These are phyloP conservation scores for Serendipita indica DNA, from an alignment of 768 basidiomycete species.

Conservation along the genomic window DNA sequence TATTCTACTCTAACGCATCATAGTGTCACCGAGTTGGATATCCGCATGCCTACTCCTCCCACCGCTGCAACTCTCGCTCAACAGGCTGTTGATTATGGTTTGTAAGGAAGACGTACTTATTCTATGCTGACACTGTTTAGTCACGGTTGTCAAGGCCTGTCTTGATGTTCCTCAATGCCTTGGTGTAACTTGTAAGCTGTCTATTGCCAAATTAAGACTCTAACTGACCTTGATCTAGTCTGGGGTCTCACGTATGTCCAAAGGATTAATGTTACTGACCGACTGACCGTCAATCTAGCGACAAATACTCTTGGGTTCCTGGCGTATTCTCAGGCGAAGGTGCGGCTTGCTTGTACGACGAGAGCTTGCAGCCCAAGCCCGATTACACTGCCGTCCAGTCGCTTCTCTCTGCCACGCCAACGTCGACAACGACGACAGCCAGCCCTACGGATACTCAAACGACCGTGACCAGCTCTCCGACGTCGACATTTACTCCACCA, in stretches of 20 bases:
- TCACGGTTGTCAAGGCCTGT: constrained; percentile 32
- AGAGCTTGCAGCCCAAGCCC: neutral
- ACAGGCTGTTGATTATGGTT: constrained; percentile 30
- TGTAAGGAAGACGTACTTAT: too few species aligned
- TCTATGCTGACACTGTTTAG: too few species aligned
- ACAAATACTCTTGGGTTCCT: too few species aligned
- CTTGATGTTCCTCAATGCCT: constrained; percentile 29
- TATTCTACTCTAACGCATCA: too few species aligned
- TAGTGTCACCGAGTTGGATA: constrained; percentile 37
- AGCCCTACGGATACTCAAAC: too few species aligned
- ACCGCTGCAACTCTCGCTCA: constrained; percentile 9
- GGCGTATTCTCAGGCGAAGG: too few species aligned
- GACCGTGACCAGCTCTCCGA: neutral
- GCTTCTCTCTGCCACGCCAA: neutral
- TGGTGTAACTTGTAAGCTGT: constrained; percentile 31
- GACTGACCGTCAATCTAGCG: constrained; percentile 24
- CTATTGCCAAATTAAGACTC: neutral
- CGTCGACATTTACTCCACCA: neutral
- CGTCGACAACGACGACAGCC: too few species aligned
- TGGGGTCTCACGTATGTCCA: too few species aligned
- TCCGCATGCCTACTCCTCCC: constrained; percentile 16
- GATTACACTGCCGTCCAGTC: neutral
- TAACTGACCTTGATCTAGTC: constrained; percentile 16
- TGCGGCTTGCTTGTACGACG: neutral
- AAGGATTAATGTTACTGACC: too few species aligned